Evolutionary conservation across 148 eudicot genomes (phyloP), one percentile per base, ranked within the genome.

Genomic region (Chenopodium suecicum): DNA sequence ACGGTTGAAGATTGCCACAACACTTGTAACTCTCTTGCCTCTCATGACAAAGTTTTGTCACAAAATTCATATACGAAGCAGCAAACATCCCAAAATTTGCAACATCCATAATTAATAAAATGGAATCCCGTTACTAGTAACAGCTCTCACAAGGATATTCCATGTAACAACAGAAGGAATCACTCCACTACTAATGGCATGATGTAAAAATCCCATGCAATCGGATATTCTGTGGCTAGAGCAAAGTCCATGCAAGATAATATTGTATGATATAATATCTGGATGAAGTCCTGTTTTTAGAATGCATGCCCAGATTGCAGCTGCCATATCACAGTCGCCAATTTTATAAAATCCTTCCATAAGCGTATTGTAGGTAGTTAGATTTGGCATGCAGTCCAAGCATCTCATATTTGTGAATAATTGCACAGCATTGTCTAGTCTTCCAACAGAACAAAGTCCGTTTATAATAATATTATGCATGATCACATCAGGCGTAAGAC

Each of bases 381-480:
- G 96, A 87, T 92, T 93, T 32, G 98, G 94, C 31, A 82, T 78
- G 85, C 91, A 89, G 9, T 83, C 86, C 41, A 54, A 60, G 22
- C 79, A 58, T 69, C 84, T 85, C 96, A 95, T 95, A 65, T 88
- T 85, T 31, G 87, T 74, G 81, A 86, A 91, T 62, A 95, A 54
- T 65, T 84, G 84, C 83, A 93, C 71, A 73, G 97, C 97, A 82
- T 86, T 88, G 58, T 85, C 88, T 54, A 88, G 78, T 87, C 89
- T 95, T 17, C 92, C 89, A 12, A 77, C 86, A 81, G 94, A 90
- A 83, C 94, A 95, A 77, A 95, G 91, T 29, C 98, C 98, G 37
- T 93, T 96, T 73, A 95, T 89, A 44, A 95, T 83, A 41, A 95
- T 95, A 86, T 95, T 95, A 81, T 92, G 89, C 96, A 95, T 90